Conservation (phyloP, 345 rosid species). For the Eucalyptus paniculata region DNA sequence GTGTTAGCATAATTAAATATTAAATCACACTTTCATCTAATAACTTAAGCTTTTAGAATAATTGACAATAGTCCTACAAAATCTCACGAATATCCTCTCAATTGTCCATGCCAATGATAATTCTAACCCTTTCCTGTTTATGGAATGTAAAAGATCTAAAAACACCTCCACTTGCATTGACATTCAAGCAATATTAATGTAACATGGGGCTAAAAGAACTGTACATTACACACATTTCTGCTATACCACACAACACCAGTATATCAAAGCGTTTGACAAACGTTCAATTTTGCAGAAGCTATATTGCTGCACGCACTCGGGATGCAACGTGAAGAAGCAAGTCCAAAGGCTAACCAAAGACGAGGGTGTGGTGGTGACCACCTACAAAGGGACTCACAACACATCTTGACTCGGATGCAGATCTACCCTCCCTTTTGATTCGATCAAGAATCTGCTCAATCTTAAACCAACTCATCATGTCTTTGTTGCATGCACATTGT, state of each 20-base stretch:
- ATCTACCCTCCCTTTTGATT: conserved; percentile 23
- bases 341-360: conserved; percentile 67
- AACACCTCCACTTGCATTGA: background rate
- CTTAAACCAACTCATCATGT: background rate
- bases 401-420: conserved; percentile 69
- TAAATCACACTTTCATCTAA: no score
- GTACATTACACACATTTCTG: background rate
- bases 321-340: conserved; percentile 87
- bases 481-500: background rate
- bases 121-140: background rate
- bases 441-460: background rate
- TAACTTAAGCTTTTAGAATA: no score
- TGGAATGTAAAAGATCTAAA: background rate
- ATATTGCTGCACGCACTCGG: conserved; percentile 65
- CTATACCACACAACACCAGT: background rate
- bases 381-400: conserved; percentile 83
- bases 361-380: conserved; percentile 58
- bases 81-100: background rate
- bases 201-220: background rate
- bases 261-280: background rate
- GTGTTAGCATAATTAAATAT: no score
- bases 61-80: fast-evolving
- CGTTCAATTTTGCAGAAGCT: conserved; percentile 41
- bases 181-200: background rate
- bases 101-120: background rate